Conservation (phyloP, 768 basidiomycete genomes). For the Lyophyllum atratum region DNA sequence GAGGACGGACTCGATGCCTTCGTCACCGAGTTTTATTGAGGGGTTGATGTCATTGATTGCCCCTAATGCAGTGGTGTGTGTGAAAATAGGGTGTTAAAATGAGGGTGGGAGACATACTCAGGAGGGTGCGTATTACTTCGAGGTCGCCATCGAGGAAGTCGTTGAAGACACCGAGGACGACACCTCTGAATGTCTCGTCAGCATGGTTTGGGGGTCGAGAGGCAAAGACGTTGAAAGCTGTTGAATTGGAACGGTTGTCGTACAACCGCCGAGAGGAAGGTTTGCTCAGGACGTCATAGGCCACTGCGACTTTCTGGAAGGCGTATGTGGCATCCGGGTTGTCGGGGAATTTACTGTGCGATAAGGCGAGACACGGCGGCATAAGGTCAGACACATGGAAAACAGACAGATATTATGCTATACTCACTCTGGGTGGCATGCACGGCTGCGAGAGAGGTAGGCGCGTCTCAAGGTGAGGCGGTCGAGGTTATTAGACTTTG, state of each 20-base stretch:
- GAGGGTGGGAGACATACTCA: constrained; percentile 50
- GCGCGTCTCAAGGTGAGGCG: constrained; percentile 67
- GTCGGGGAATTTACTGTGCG: constrained; percentile 73
- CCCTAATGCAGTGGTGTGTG: constrained; percentile 36
- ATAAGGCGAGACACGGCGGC: constrained; percentile 13
- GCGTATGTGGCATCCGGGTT: constrained; percentile 79
- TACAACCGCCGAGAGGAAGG: constrained; percentile 70
- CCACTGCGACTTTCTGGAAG: constrained; percentile 85
- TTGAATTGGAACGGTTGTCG: constrained; percentile 53
- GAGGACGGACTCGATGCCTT: constrained; percentile 77
- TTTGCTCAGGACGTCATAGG: constrained; percentile 79
- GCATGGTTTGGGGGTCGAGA: constrained; percentile 56
- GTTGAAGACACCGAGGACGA: constrained; percentile 72
- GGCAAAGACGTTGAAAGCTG: constrained; percentile 55
- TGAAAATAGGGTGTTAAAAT: not conserved
- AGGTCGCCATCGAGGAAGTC: constrained; percentile 87
- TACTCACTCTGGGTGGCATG: constrained; percentile 87
- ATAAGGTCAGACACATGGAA: constrained; percentile 6
- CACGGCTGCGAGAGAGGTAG: constrained; percentile 72
- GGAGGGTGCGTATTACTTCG: constrained; percentile 76
- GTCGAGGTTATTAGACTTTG: constrained; percentile 52
- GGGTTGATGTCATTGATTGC: constrained; percentile 82
- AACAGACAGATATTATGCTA: not conserved
- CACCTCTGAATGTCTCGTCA: constrained; percentile 79
- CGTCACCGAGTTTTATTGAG: constrained; percentile 73